A percentile compares a stretch with the other conserved stretches of the same genome.
These are phyloP conservation scores for Mitragyna speciosa DNA, from an alignment of 257 asterid species.

Conservation along the genomic window DNA sequence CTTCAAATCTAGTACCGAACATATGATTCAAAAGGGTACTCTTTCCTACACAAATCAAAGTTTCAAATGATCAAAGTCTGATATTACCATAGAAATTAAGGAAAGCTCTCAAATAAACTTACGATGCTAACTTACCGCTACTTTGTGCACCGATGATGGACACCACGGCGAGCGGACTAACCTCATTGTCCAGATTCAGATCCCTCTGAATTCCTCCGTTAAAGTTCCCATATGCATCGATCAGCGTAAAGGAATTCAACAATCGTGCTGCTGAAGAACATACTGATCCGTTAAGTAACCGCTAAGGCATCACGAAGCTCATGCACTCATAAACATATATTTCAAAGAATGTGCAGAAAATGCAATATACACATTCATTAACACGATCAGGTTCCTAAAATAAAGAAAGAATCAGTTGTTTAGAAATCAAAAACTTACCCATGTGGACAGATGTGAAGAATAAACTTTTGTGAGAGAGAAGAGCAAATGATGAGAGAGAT, in stretches of 20 bases:
- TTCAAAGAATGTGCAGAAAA: too few species aligned
- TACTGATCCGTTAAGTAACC: too few species aligned
- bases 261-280: background rate
- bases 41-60: background rate
- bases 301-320: too few species aligned
- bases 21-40: conserved; percentile 2
- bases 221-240: conserved; percentile 16
- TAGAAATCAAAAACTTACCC: background rate
- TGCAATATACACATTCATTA: background rate
- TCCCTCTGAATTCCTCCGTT: background rate
- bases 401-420: background rate
- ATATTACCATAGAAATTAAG: too few species aligned
- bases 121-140: background rate
- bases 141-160: conserved; percentile 13
- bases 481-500: too few species aligned
- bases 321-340: too few species aligned
- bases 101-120: background rate
- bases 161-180: background rate
- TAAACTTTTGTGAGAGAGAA: background rate
- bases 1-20: background rate
- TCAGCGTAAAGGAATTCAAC: too few species aligned
- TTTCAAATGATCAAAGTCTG: background rate
- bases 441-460: too few species aligned
- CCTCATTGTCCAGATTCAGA: background rate
- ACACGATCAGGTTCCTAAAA: too few species aligned